Base-by-base conservation (phyloP, 257 asterid genomes). In the Scutellaria barbata region DNA sequence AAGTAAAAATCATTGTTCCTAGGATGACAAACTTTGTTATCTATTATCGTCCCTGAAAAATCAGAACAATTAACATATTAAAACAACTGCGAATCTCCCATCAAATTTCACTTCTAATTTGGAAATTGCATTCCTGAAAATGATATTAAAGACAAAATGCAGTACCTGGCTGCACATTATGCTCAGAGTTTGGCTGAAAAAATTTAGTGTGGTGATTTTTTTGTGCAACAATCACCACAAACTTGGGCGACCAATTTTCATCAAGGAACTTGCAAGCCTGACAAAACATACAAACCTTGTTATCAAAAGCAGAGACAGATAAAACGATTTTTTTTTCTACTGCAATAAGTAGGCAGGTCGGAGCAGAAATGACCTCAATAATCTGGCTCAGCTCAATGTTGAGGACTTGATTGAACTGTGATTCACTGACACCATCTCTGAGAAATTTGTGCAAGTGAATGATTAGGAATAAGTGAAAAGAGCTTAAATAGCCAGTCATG, bases 361-460 rank as follows among this genome's bases (percentile, higher is more conserved):
- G 73, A 76, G 58, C 7, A 67, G 53, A 5, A 30, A 30, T 30
- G 5, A 92, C 98, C 98, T 90, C 92, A n/a, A 92, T 86, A 46
- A 92, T 90, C 75, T 90, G 96, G 76, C 78, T 85, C 14, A 90
- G 90, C 56, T 90, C 98, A 51, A 84, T 83, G 80, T 90, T 88
- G 79, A 92, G 80, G 20, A 92, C 96, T 79, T 92, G 98, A 48
- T 77, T 87, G 66, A 92, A 92, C 76, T 92, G 98, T 3, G 95
- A 85, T 33, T 92, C 98, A 48, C 98, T 90, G 20, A 92, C 96
- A 30, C 97, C 98, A 45, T 90, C 97, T 74, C 97, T 92, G 92
- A 40, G 47, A 79, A 51, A n/a, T 67, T 22, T 54, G 61, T 25
- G 45, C 25, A 3, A 65, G n/a, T 45, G 11, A 63, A 51, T n/a